Evolutionary conservation across 768 basidiomycete species (phyloP).

Genomic region (Agaricus subrufescens): DNA sequence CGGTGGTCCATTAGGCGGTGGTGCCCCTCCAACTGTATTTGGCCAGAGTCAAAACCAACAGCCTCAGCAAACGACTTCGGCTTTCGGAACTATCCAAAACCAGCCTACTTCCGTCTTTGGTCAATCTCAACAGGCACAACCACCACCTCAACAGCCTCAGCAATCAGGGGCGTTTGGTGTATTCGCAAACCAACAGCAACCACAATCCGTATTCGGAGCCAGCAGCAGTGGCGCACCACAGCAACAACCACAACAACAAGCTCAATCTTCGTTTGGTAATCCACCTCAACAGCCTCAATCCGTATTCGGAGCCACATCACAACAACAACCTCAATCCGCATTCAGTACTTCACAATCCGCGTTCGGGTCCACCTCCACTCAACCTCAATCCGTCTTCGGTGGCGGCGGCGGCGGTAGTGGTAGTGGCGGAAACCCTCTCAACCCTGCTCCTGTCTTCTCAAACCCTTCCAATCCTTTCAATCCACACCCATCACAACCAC

Average conservation of each 20-base stretch:
- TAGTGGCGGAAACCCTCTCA: not conserved
- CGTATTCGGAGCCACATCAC: slow-evolving; percentile 10
- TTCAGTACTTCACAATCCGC: slow-evolving; percentile 12
- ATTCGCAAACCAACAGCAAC: slow-evolving; percentile 8
- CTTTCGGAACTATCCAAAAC: not conserved
- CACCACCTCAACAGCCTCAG: slow-evolving; percentile 10
- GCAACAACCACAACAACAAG: not conserved
- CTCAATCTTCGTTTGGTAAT: slow-evolving; percentile 17
- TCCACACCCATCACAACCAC: not conserved
- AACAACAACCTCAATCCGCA: slow-evolving; percentile 2
- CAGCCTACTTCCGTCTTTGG: slow-evolving; percentile 22
- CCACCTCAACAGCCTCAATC: slow-evolving; percentile 8
- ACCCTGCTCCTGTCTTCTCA: not conserved
- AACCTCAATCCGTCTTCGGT: slow-evolving; percentile 13
- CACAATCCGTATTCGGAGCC: slow-evolving; percentile 12
- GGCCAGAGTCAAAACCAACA: slow-evolving; percentile 12
- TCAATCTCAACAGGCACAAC: slow-evolving; percentile 5
- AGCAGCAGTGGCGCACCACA: no score
- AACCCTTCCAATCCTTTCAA: not conserved
- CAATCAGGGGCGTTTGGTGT: not conserved
- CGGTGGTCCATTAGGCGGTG: slow-evolving; percentile 17
- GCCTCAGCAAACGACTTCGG: slow-evolving; percentile 7
- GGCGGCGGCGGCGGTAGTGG: not conserved
- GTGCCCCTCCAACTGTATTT: slow-evolving; percentile 12
- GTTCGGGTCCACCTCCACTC: slow-evolving; percentile 14